phyloP scores from a whole-genome alignment of 768 basidiomycete species.

The Trametes cingulata region DNA sequence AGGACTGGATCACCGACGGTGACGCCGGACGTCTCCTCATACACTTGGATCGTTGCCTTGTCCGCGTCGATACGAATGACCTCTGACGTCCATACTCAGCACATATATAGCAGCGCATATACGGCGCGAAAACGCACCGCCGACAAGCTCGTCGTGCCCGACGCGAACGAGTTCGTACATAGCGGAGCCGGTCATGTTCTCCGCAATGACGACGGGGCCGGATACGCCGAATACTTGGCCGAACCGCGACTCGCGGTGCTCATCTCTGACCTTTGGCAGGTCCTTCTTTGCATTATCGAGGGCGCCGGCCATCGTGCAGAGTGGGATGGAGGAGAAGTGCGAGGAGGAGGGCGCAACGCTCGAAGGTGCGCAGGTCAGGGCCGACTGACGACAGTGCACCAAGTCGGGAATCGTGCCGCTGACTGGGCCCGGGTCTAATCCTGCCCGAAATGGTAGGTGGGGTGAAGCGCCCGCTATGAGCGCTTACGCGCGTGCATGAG shows the following conservation, averaged over 20 bases:
- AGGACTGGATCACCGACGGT: constrained; percentile 98
- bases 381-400: constrained; percentile 22
- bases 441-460: background rate
- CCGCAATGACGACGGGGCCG: constrained; percentile 96
- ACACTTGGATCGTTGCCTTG: constrained; percentile 98
- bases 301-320: constrained; percentile 81
- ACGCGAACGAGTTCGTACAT: constrained; percentile 99
- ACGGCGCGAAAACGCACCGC: constrained; percentile 56
- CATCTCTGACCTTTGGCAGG: constrained; percentile 87
- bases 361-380: constrained; percentile 7
- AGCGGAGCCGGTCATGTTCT: constrained; percentile 93
- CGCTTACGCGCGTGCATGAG: constrained; percentile 23
- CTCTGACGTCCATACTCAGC: constrained; percentile 54
- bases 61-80: constrained; percentile 98
- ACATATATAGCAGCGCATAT: background rate
- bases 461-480: background rate
- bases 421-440: constrained; percentile 20
- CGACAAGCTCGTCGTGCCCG: constrained; percentile 97
- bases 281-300: constrained; percentile 87
- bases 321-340: constrained; percentile 6
- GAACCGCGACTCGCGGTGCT: constrained; percentile 84
- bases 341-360: constrained; percentile 6
- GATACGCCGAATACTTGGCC: constrained; percentile 95
- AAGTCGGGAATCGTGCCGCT: constrained; percentile 6
- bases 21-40: constrained; percentile 99